Base-by-base conservation (phyloP, 2,329 filamentous ascomycete species). In the Tolypocladium tropicale region DNA sequence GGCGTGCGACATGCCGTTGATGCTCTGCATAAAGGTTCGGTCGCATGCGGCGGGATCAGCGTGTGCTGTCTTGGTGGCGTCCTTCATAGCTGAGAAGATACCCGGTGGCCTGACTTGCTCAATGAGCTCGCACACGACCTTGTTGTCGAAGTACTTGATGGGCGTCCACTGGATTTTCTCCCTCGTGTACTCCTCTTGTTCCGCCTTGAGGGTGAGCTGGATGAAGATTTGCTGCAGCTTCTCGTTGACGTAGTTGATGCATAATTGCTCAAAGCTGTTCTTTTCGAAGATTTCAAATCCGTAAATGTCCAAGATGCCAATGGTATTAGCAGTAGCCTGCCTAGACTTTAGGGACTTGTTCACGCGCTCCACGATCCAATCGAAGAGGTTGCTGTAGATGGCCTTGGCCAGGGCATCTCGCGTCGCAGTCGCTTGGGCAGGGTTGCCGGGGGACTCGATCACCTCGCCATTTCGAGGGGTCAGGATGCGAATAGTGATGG, bases 171-270 rank as follows among this genome's bases (percentile, higher is more conserved):
- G 86, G 68, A 99, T 99, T 77, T 97, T 86, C 72, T 99, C 94
- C 52, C 89, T 81, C 18, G 88, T 90, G 67, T 99, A 99, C 71
- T 99, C 94, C 64, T 99, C 94, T 74, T 99, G 94, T 71, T 99
- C 94, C 0, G 94, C 88, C 76, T 96, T 96, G 60, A 99, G 74
- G 0, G 94, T 99, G 64, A 99, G 78, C 72, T 99, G 94, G 63
- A 99, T 99, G 70, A 99, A 99, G 66, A 99, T 97, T 68, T 99
- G 94, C 73, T 99, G 94, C 57, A 99, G 78, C 74, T 99, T 99
- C 75, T 99, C 94, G 72, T 99, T 99, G 68, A 97, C 95, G 68
- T 97, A 99, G 77, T 99, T 99, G 80, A 99, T 99, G 74, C 94
- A 99, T 9, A 99, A 83, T 73, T 99, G 94, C 71, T 99, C 94